Conservation (phyloP, 73 alveolate species). For the Stentor roeselii region DNA sequence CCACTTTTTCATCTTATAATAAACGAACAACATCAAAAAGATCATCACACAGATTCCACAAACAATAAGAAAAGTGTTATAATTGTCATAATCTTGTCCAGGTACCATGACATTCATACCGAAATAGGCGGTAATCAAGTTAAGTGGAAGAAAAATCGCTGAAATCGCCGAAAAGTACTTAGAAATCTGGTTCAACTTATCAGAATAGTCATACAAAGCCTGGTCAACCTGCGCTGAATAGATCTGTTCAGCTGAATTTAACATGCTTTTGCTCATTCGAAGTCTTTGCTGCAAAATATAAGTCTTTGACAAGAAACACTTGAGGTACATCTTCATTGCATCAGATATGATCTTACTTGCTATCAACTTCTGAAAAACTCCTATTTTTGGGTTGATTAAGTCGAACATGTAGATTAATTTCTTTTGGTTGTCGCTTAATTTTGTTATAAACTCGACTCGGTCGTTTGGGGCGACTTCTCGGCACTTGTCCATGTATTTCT, state of each 20-base stretch:
- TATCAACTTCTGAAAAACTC: not conserved
- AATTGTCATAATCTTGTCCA: not conserved
- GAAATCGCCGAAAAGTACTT: conserved; percentile 9
- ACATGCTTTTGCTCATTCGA: not conserved
- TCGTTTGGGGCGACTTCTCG: not conserved
- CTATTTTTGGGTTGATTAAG: not conserved
- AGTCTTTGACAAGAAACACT: not conserved
- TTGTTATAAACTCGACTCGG: not conserved
- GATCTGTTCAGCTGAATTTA: not conserved
- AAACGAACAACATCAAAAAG: not conserved
- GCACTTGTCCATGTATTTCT: not conserved
- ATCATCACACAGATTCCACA: not conserved
- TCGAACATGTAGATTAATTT: not conserved
- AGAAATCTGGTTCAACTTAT: not conserved
- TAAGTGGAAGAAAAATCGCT: conserved; percentile 7
- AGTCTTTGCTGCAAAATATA: not conserved
- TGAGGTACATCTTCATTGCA: not conserved
- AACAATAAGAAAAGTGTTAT: not conserved
- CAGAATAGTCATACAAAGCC: not conserved
- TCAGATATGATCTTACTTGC: not conserved
- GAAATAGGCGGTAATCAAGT: conserved; percentile 11
- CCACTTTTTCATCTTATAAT: not conserved
- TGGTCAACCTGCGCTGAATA: not conserved
- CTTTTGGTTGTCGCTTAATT: not conserved
- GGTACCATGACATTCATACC: conserved; percentile 26